Conservation (phyloP, 2,329 filamentous ascomycete genomes). For the Neonectria magnoliae region DNA sequence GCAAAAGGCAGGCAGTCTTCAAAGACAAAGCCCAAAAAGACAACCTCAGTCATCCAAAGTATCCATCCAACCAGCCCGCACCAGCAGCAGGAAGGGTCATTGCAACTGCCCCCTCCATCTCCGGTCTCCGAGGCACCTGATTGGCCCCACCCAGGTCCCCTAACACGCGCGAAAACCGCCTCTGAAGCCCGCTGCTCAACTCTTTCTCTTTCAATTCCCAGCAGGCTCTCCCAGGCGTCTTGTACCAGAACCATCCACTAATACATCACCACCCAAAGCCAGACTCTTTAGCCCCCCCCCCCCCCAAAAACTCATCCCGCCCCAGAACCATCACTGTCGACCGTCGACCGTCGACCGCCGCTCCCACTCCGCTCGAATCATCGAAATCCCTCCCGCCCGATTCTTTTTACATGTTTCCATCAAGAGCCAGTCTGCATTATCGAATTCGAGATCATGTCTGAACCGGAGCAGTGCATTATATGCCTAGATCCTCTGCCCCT, state of each 20-base stretch:
- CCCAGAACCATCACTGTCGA: constrained; percentile 31
- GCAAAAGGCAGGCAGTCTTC: not conserved
- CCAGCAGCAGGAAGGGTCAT: constrained; percentile 35
- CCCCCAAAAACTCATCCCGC: constrained; percentile 28
- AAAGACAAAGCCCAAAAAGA: not conserved
- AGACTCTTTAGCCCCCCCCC: constrained; percentile 30
- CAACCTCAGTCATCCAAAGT: not conserved
- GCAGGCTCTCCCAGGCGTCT: constrained; percentile 35
- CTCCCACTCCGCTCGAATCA: constrained; percentile 35
- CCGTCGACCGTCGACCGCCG: constrained; percentile 38
- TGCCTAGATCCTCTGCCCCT: constrained; percentile 72
- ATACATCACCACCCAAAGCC: constrained; percentile 43
- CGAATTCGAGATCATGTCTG: constrained; percentile 58
- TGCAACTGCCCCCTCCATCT: constrained; percentile 32
- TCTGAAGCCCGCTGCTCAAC: constrained; percentile 39
- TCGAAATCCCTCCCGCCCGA: constrained; percentile 32
- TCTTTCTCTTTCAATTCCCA: constrained; percentile 44
- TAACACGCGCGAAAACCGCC: constrained; percentile 45
- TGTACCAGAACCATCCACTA: constrained; percentile 42
- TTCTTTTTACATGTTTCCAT: constrained; percentile 59
- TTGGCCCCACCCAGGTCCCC: constrained; percentile 44
- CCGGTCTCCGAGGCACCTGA: constrained; percentile 40
- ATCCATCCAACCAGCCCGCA: constrained; percentile 1
- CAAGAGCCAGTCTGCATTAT: constrained; percentile 48
- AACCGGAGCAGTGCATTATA: constrained; percentile 75